A percentile compares a stretch with the other conserved stretches of the same genome.
Evolutionary conservation across 768 basidiomycete genomes (phyloP).

Genomic region (Mycena floridula): DNA sequence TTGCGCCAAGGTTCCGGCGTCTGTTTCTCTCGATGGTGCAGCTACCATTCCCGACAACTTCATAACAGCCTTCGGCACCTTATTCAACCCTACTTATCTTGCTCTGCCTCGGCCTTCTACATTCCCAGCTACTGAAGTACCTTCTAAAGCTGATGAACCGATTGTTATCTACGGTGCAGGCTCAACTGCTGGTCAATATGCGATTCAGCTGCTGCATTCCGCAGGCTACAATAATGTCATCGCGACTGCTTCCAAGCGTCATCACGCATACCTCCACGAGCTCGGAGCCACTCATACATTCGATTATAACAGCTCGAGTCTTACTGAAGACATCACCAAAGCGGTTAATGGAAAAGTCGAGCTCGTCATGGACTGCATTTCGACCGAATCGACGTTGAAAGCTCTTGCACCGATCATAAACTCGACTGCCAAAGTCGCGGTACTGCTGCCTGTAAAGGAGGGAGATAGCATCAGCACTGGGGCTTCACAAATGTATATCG

Average conservation of each 20-base stretch:
- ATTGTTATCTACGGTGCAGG: constrained; percentile 43
- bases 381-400: constrained; percentile 28
- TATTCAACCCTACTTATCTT: constrained; percentile 28
- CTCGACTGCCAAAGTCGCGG: constrained; percentile 31
- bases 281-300: constrained; percentile 34
- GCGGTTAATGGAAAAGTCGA: constrained; percentile 25
- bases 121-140: constrained; percentile 22
- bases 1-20: constrained; percentile 37
- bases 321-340: constrained; percentile 27
- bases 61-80: constrained; percentile 32
- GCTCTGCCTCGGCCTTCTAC: constrained; percentile 26
- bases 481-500: constrained; percentile 21
- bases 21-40: constrained; percentile 28
- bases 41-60: constrained; percentile 37
- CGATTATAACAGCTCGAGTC: constrained; percentile 32
- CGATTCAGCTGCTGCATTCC: constrained; percentile 31
- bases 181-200: constrained; percentile 31
- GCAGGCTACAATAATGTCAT: constrained; percentile 38
- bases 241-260: constrained; percentile 32
- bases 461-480: constrained; percentile 31
- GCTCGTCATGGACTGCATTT: constrained; percentile 32
- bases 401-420: constrained; percentile 30
- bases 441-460: constrained; percentile 42
- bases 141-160: constrained; percentile 23
- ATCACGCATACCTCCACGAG: constrained; percentile 30